Conservation (phyloP, 176 grass and related monocot genomes). For the Eleusine indica region DNA sequence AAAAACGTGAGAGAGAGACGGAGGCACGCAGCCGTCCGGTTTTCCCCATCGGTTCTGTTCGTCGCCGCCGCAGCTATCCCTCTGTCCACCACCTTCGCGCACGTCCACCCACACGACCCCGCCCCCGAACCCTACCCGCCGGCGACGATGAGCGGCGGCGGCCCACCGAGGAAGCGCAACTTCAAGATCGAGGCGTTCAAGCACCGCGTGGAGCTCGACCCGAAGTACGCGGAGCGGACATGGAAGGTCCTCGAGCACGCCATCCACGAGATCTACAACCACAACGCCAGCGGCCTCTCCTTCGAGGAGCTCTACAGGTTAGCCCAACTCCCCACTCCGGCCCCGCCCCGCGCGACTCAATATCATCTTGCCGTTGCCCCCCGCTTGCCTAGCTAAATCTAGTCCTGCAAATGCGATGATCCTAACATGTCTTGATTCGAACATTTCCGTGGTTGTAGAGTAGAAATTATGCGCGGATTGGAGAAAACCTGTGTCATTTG, state of each 20-base stretch:
- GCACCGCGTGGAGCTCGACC: constrained; percentile 88
- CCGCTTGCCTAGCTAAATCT: background rate
- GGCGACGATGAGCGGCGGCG: constrained; percentile 58
- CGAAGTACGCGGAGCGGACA: constrained; percentile 95
- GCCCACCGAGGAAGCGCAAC: constrained; percentile 69
- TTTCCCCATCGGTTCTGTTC: constrained; percentile 33
- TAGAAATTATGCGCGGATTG: background rate
- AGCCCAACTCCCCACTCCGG: background rate
- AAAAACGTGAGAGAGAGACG: background rate
- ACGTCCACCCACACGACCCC: constrained; percentile 31
- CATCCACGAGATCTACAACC: constrained; percentile 98
- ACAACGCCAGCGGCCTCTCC: constrained; percentile 93
- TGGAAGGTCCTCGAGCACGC: constrained; percentile 91
- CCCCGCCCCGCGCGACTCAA: background rate
- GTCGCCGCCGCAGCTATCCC: constrained; percentile 1
- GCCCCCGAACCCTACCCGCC: constrained; percentile 35
- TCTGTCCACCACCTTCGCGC: background rate
- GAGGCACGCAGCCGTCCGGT: background rate
- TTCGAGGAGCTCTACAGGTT: constrained; percentile 96
- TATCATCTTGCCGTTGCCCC: background rate
- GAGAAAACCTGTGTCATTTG: background rate
- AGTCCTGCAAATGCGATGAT: constrained; percentile 13
- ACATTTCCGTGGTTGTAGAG: background rate
- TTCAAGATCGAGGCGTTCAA: constrained; percentile 98
- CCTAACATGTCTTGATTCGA: constrained; percentile 17